Base-by-base conservation (phyloP, 2,329 filamentous ascomycete genomes). In the Cladophialophora immunda region DNA sequence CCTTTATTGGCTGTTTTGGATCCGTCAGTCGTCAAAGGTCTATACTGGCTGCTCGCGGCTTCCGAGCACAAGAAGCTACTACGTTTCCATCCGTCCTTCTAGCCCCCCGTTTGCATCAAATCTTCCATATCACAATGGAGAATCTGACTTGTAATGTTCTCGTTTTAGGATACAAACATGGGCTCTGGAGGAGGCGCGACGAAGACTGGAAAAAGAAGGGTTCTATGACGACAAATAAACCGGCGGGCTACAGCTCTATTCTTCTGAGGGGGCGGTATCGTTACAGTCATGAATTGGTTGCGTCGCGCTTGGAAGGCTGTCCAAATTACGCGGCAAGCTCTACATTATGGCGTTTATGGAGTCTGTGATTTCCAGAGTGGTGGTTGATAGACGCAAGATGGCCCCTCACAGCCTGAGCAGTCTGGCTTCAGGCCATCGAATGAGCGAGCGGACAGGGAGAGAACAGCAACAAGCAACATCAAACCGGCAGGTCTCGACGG, bases 181-280 rank as follows among this genome's bases (percentile, higher is more conserved):
- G 95, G 95, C 95, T 70, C 89, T 99, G 52, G 95, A 99, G 83
- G 95, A 99, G 84, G 95, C 95, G 61, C 88, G 95, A 77, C 88
- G 95, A 84, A 88, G 95, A 84, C 89, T 99, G 86, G 95, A 99
- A 84, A 91, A 89, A 68, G 95, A 99, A 85, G 95, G 95, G 67
- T 94, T 98, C 77, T 83, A 98, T 77, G 88, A 92, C 76, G 94
- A 97, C 29, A 70, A 70, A 68, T 70, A 50, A 63, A 17, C 4
- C 1, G 38, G 54, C 27, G 32, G 38, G 32, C 30, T 47, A 54
- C 30, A 11, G 7, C 57, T 50, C 25, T 50, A 13, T 13, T 5
- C 27, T 38, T n/a, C 22, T 38, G 29, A 27, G 25, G 34, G 36
- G 58, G 25, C 4, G 34, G 19, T 32, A 52, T n/a, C n/a, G 45